Base-by-base conservation (phyloP, 1,139 yeast species). In the Hansenula sp. region DNA sequence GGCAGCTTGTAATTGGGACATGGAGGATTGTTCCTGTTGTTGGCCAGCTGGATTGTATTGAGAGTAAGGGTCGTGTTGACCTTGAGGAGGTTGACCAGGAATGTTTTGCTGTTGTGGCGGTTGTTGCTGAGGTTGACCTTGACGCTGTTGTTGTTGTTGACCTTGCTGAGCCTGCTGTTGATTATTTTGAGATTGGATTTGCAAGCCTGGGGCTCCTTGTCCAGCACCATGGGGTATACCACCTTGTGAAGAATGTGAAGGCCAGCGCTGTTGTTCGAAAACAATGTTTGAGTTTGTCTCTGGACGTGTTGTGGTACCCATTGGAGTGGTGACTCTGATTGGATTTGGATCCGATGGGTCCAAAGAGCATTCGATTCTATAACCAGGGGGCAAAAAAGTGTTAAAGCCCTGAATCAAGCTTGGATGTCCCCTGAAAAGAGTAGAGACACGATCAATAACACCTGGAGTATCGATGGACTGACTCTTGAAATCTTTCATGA, bases 401-500 rank as follows among this genome's bases (percentile, higher is more conserved):
- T 92, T 92, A 65, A 92, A 94, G 0, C 99, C 98, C 65, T 92
- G 97, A 48, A 92, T 90, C 56, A 92, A 71, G 53, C 79, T 79
- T 3, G 96, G 96, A 61, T 89, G 96, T 6, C 97, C 98, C 47
- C 89, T 77, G 61, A 92, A 92, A 44, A 92, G 68, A 2, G 85
- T 77, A 0, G 97, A 88, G 1, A 92, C 98, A 43, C 98, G 74
- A 58, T 89, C 96, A 59, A 92, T 92, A 29, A 92, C 99, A 18
- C 97, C 99, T 0, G 98, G 98, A 1, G 99, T 92, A 62, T 94
- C 97, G 56, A 92, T 90, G 69, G 79, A 78, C 66, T 90, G 97
- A 37, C 95, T 84, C 68, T 94, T 92, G 69, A 94, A 94, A 60
- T 94, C 98, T 65, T 92, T 92, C 99, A 92, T 92, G 48, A 92